phyloP scores from a whole-genome alignment of 192 early-diverging fungal species.

The Coemansia sp. region DNA sequence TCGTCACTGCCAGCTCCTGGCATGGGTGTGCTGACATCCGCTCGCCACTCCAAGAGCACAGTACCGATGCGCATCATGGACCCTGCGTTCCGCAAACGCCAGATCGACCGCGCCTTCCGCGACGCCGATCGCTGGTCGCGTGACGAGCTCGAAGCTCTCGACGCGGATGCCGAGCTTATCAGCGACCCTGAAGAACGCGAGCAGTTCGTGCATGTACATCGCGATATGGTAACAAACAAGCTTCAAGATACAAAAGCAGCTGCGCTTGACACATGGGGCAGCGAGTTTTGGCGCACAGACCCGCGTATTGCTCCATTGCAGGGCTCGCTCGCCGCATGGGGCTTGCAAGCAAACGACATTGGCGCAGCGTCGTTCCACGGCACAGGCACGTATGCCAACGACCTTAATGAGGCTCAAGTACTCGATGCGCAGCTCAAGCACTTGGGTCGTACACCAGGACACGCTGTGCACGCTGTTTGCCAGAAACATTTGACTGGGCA shows the following conservation, averaged over 20 bases:
- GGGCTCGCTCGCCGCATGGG: constrained; percentile 83
- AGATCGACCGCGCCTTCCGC: constrained; percentile 52
- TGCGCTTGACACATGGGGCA: constrained; percentile 75
- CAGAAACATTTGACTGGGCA: constrained; percentile 94
- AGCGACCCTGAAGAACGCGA: background rate
- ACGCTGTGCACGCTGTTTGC: constrained; percentile 74
- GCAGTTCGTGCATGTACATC: background rate
- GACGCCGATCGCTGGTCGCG: constrained; percentile 21
- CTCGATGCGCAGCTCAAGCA: constrained; percentile 82
- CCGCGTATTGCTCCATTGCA: constrained; percentile 79
- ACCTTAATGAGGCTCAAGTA: constrained; percentile 89
- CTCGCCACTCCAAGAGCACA: constrained; percentile 57
- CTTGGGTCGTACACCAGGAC: constrained; percentile 83
- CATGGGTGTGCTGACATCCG: constrained; percentile 88
- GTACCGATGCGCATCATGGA: constrained; percentile 61
- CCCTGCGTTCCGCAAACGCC: constrained; percentile 80
- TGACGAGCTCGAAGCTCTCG: constrained; percentile 13
- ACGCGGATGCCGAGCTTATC: background rate
- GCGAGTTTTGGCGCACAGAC: constrained; percentile 75
- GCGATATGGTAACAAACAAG: background rate
- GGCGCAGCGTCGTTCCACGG: constrained; percentile 94
- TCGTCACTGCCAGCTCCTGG: constrained; percentile 93
- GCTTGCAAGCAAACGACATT: constrained; percentile 90
- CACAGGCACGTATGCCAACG: constrained; percentile 91
- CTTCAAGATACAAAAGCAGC: constrained; percentile 62